Percentiles rank a stretch among this genome's conserved stretches.
These are phyloP conservation scores for Imleria badia DNA, from an alignment of 768 basidiomycete genomes.

Conservation along the genomic window DNA sequence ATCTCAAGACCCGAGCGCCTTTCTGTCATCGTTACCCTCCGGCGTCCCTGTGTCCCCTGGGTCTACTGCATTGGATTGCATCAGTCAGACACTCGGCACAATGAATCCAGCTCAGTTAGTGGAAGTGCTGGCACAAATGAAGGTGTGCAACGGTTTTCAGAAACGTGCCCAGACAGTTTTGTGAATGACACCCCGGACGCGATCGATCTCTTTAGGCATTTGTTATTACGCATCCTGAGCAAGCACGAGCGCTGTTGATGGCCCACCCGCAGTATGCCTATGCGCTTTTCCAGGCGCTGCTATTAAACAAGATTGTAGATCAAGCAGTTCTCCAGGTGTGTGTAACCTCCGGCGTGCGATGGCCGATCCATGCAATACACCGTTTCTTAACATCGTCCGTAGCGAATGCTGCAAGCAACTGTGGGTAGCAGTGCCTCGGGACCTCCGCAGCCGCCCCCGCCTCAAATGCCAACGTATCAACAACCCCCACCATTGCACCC, in stretches of 20 bases:
- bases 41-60: slow-evolving; percentile 77
- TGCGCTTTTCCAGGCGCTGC: slow-evolving; percentile 91
- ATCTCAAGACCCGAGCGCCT: slow-evolving; percentile 45
- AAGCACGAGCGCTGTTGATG: slow-evolving; percentile 75
- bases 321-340: slow-evolving; percentile 75
- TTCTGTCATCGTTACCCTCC: slow-evolving; percentile 67
- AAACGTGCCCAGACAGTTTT: slow-evolving; percentile 20
- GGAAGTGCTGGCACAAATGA: slow-evolving; percentile 97
- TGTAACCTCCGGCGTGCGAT: slow-evolving; percentile 5
- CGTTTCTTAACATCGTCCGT: slow-evolving; percentile 18
- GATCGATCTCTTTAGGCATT: slow-evolving; percentile 63
- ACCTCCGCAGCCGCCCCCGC: slow-evolving; percentile 31
- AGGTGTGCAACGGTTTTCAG: slow-evolving; percentile 55
- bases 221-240: slow-evolving; percentile 87
- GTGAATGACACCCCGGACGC: slow-evolving; percentile 17
- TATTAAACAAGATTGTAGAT: slow-evolving; percentile 93
- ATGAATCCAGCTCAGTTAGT: slow-evolving; percentile 84
- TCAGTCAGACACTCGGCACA: slow-evolving; percentile 80
- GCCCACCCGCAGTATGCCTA: slow-evolving; percentile 93
- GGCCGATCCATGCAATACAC: background rate
- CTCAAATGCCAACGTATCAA: slow-evolving; percentile 32
- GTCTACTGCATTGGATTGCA: slow-evolving; percentile 71
- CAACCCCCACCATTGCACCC: slow-evolving; percentile 32
- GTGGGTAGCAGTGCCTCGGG: slow-evolving; percentile 29
- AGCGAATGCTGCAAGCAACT: slow-evolving; percentile 55